Base-by-base conservation (phyloP, 129 eudicot genomes). In the Artemisia tridentata region DNA sequence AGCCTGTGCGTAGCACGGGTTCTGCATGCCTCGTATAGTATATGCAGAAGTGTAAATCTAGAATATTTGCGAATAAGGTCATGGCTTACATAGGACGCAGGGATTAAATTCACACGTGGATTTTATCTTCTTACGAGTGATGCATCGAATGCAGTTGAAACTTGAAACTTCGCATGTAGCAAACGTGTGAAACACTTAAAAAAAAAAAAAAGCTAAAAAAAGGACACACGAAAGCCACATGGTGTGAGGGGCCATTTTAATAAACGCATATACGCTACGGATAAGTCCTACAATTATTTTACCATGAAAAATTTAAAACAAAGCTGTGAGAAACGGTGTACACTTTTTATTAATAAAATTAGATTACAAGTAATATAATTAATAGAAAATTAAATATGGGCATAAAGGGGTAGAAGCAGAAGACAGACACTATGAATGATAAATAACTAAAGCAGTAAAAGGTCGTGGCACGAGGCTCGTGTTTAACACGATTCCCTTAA, bases 101-200 rank as follows among this genome's bases (percentile, higher is more conserved):
- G 34, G 5, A 41, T 41, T 43, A 0, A 41, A 45, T 65, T 16
- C 10, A 65, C 54, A 45, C n/a, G 54, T 43, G 69, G 13, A 11
- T 63, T 63, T 31, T 15, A 63, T 38, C 45, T 7, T 38, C 45
- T 38, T 38, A 38, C 45, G 0, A 38, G 0, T 2, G 69, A 65
- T 41, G 53, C 69, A 65, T 16, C 15, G 69, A 65, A 65, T 65
- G 69, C 9, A 41, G 54, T 45, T 45, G 52, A 65, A 17, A 45
- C 53, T 41, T 43, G 3, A 10, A 4, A 45, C 34, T 29, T 29
- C 34, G 34, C 34, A 29, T 65, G 12, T 65, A 17, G 8, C 21
- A 18, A 65, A 65, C 70, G 70, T 65, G 70, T 43, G 51, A 34
- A 63, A 38, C 18, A 63, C 51, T 63, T 11, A 0, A 8, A 23